These are phyloP conservation scores for Brassica hybrid DNA, from an alignment of 441 rosid species.

Conservation along the genomic window DNA sequence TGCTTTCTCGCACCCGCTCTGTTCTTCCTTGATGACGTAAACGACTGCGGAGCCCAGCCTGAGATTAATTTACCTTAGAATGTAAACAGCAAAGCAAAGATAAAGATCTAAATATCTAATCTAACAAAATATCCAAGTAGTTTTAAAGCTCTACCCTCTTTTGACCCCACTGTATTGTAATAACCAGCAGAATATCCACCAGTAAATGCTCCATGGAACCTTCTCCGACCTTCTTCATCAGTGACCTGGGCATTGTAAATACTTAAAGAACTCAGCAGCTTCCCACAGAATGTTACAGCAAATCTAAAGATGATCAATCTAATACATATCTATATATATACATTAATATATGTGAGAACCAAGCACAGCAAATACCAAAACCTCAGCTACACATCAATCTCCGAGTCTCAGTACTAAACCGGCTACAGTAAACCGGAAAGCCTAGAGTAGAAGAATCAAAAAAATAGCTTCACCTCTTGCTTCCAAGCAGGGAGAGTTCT, in stretches of 20 bases:
- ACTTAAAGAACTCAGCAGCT: slow-evolving; percentile 19
- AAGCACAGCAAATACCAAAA: background rate
- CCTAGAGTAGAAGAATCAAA: slow-evolving; percentile 13
- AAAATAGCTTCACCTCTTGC: slow-evolving; percentile 68
- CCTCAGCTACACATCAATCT: background rate
- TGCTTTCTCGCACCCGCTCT: slow-evolving; percentile 93
- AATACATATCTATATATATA: background rate
- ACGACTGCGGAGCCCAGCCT: slow-evolving; percentile 96
- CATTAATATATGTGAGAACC: background rate
- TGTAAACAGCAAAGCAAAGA: slow-evolving; percentile 13
- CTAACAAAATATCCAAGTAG: slow-evolving; percentile 5
- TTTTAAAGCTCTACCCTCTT: slow-evolving; percentile 65
- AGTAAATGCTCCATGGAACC: slow-evolving; percentile 98
- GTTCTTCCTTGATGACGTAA: slow-evolving; percentile 87
- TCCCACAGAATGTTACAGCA: background rate
- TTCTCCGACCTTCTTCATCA: slow-evolving; percentile 97
- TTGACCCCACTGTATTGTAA: slow-evolving; percentile 89
- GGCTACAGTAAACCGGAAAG: background rate
- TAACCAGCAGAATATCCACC: slow-evolving; percentile 97
- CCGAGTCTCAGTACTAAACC: background rate
- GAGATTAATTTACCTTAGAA: slow-evolving; percentile 39
- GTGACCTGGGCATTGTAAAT: slow-evolving; percentile 59
- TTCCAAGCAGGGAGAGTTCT: slow-evolving; percentile 87
- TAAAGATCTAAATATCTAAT: slow-evolving; percentile 13
- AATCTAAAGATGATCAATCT: slow-evolving; percentile 10